Evolutionary conservation across 129 eudicot species (phyloP).

Genomic region (Artemisia annua): DNA sequence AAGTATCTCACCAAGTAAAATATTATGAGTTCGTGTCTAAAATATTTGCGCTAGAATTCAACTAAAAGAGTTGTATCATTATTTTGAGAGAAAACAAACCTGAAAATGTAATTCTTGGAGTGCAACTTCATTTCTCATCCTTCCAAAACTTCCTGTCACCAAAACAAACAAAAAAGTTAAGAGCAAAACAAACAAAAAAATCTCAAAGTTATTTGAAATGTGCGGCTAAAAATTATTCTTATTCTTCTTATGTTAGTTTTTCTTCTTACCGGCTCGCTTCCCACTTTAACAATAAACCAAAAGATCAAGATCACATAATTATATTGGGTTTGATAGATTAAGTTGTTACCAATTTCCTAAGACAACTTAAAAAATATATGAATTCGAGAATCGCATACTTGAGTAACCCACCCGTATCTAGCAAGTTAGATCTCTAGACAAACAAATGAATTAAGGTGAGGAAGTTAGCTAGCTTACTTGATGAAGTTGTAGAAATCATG

Average conservation of each 20-base stretch:
- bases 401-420: too few relatives aligned
- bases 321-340: neutral
- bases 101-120: constrained; percentile 25
- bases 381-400: neutral
- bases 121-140: constrained; percentile 22
- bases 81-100: constrained; percentile 22
- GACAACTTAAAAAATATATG: neutral
- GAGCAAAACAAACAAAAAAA: neutral
- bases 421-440: too few relatives aligned
- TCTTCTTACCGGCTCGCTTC: too few relatives aligned
- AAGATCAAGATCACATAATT: neutral
- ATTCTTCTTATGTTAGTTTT: too few relatives aligned
- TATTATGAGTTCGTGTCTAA: neutral
- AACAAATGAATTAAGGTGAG: neutral
- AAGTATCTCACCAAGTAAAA: too few relatives aligned
- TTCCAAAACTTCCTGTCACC: constrained; percentile 17
- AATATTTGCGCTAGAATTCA: neutral
- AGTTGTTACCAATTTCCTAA: neutral
- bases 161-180: neutral
- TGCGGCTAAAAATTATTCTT: too few relatives aligned
- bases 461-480: constrained; percentile 28
- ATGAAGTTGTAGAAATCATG: constrained; percentile 24
- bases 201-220: too few relatives aligned
- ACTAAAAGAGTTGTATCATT: neutral
- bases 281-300: neutral